These are phyloP conservation scores for Phycomyces nitens DNA, from an alignment of 192 early-diverging fungal species.

Conservation along the genomic window DNA sequence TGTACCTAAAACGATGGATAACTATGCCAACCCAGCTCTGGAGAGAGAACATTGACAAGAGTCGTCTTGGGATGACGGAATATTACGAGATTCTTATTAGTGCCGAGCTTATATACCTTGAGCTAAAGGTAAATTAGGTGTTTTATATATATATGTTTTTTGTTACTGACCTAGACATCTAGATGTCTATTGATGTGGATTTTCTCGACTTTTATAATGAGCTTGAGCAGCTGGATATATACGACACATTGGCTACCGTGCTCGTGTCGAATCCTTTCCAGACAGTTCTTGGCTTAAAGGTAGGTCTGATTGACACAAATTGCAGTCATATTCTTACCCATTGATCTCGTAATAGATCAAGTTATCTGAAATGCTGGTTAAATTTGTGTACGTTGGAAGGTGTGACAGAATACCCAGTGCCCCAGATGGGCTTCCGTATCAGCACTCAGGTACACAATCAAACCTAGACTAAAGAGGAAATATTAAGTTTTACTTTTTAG, in stretches of 20 bases:
- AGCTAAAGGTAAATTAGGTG: slow-evolving; percentile 17
- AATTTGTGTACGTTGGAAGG: slow-evolving; percentile 48
- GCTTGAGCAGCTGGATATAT: slow-evolving; percentile 38
- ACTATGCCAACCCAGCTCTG: slow-evolving; percentile 6
- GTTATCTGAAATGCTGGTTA: slow-evolving; percentile 29
- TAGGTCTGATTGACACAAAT: slow-evolving; percentile 3
- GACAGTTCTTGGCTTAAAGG: slow-evolving; percentile 39
- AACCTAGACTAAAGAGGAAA: neutral
- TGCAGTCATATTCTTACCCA: neutral
- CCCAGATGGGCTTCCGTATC: slow-evolving; percentile 48
- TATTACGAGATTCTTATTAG: slow-evolving; percentile 13
- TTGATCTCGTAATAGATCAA: neutral
- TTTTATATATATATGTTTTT: neutral
- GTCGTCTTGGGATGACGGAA: neutral
- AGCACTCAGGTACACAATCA: slow-evolving; percentile 46
- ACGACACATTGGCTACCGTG: slow-evolving; percentile 41
- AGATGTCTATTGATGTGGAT: slow-evolving; percentile 31
- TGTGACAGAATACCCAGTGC: slow-evolving; percentile 35
- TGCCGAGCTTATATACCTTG: slow-evolving; percentile 28
- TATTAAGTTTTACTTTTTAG: slow-evolving; percentile 17
- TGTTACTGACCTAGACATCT: neutral
- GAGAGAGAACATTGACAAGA: slow-evolving; percentile 3
- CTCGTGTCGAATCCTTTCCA: slow-evolving; percentile 41
- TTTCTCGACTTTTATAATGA: slow-evolving; percentile 44
- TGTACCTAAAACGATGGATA: slow-evolving; percentile 22